Conservation (phyloP, 768 basidiomycete species). For the Kwoniella dendrophila region DNA sequence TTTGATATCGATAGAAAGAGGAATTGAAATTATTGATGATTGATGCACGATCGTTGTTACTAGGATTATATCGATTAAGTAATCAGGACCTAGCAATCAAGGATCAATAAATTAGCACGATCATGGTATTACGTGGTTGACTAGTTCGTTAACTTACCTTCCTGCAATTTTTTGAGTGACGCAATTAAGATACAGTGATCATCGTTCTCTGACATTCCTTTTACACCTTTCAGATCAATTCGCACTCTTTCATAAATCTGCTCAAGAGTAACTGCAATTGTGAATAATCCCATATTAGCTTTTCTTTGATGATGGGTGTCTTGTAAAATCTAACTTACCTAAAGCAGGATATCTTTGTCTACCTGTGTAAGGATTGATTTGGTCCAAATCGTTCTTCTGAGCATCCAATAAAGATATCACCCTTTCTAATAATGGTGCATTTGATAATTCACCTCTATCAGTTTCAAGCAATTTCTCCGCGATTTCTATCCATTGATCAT, state of each 20-base stretch:
- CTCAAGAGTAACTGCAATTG: conserved; percentile 31
- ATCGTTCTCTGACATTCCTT: neutral
- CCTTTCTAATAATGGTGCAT: conserved; percentile 2
- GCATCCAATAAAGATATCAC: conserved; percentile 36
- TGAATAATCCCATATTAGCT: too few species aligned
- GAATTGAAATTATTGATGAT: conserved; percentile 36
- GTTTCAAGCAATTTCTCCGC: too few species aligned
- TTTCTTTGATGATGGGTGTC: too few species aligned
- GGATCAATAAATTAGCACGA: neutral
- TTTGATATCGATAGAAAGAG: conserved; percentile 30
- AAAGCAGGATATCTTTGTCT: conserved; percentile 25
- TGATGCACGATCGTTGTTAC: conserved; percentile 39
- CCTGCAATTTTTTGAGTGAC: conserved; percentile 28
- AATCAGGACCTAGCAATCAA: conserved; percentile 37
- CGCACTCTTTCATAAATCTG: conserved; percentile 30
- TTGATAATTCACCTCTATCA: too few species aligned
- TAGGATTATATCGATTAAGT: conserved; percentile 41
- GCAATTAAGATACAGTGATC: conserved; percentile 1
- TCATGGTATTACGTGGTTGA: neutral
- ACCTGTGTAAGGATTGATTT: conserved; percentile 23
- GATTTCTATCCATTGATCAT: too few species aligned
- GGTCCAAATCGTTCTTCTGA: conserved; percentile 35
- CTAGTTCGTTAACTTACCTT: conserved; percentile 25
- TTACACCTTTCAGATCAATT: conserved; percentile 3
- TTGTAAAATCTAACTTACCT: conserved; percentile 20